These are phyloP conservation scores for Fusarium sp. DNA, from an alignment of 2,329 filamentous ascomycete genomes.

Conservation along the genomic window DNA sequence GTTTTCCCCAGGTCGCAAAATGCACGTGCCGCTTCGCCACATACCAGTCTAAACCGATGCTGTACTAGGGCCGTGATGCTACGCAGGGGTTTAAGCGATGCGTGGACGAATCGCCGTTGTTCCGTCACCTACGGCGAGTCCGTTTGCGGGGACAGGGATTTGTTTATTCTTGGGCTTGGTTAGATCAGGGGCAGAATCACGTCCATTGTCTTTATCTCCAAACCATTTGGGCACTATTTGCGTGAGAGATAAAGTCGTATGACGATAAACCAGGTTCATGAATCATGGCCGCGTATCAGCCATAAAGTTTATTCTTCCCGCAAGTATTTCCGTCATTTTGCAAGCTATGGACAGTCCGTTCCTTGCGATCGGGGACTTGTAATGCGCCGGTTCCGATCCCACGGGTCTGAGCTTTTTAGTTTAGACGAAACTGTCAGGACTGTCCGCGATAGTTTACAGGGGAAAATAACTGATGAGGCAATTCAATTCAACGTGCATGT, in stretches of 20 bases:
- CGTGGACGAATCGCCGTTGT: neutral
- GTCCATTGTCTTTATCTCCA: too few species aligned
- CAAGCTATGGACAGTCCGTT: neutral
- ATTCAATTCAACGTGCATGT: neutral
- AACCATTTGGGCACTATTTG: neutral
- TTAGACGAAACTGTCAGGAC: neutral
- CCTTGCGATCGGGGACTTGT: neutral
- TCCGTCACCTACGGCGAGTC: conserved; percentile 8
- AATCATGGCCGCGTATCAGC: neutral
- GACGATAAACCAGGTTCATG: neutral
- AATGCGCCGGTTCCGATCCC: neutral
- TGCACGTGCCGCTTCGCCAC: conserved; percentile 25
- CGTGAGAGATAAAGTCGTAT: neutral
- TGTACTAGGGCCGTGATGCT: neutral
- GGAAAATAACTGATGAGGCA: neutral
- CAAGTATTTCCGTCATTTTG: neutral
- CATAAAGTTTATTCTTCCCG: neutral
- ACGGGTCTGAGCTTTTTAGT: neutral
- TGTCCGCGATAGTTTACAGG: neutral
- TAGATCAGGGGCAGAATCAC: neutral
- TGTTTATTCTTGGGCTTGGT: neutral
- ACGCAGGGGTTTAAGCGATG: neutral
- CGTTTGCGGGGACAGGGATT: conserved; percentile 1
- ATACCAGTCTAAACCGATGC: conserved; percentile 8
- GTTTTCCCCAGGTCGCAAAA: conserved; percentile 9